Evolutionary conservation across 1,139 yeast genomes (phyloP).

Genomic region (Spathaspora jeffriesii): DNA sequence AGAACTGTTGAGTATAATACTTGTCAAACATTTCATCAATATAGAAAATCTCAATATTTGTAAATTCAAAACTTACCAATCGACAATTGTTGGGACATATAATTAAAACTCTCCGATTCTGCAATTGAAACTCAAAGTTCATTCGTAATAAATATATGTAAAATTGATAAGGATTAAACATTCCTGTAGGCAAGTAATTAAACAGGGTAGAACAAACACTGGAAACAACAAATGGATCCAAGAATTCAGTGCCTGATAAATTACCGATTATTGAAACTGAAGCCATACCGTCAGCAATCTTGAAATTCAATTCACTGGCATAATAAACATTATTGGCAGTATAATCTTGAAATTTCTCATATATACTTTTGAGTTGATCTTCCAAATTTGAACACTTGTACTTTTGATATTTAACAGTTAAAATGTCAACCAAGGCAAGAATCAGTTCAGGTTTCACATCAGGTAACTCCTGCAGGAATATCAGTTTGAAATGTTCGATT

Average conservation of each 20-base stretch:
- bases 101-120: constrained; percentile 9
- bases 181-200: constrained; percentile 13
- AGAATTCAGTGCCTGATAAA: constrained; percentile 17
- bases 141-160: constrained; percentile 10
- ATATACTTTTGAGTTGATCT: constrained; percentile 4
- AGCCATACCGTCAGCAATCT: constrained; percentile 4
- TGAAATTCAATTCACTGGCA: constrained; percentile 11
- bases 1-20: constrained; percentile 9
- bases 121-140: constrained; percentile 11
- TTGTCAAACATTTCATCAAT: constrained; percentile 18
- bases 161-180: constrained; percentile 13
- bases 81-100: constrained; percentile 10
- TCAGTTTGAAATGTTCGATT: constrained; percentile 4
- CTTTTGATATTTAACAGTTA: not conserved
- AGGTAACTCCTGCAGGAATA: constrained; percentile 5
- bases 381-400: not conserved
- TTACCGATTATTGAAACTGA: constrained; percentile 14
- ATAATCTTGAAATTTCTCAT: constrained; percentile 6
- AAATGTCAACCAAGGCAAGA: constrained; percentile 2
- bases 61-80: constrained; percentile 9
- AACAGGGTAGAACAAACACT: constrained; percentile 3
- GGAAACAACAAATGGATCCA: constrained; percentile 17
- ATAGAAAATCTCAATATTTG: constrained; percentile 19
- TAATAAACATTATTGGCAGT: constrained; percentile 10
- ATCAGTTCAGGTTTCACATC: constrained; percentile 1